Evolutionary conservation across 257 asterid genomes (phyloP), one percentile per base, ranked within the genome.

Genomic region (Salvia splendens): DNA sequence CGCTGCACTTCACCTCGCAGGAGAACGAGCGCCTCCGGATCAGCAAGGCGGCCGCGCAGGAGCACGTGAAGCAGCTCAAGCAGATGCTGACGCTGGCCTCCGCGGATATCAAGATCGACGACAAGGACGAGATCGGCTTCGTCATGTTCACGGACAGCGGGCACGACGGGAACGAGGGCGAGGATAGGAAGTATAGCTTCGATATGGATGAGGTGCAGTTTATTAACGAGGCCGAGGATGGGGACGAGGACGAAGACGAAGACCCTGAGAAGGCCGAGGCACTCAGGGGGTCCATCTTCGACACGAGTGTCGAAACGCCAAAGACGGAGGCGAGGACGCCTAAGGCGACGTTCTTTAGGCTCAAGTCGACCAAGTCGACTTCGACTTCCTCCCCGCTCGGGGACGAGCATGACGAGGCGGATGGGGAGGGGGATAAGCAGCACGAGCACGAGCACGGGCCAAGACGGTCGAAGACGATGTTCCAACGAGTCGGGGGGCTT

Each of bases 11-110:
- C 65, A 85, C 86, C 10, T 59, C 81, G 0, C 70, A 48, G 28
- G 95, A 91, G 46, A 88, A 86, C 59, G 91, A 88, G 69, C 89
- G 93, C 0, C 84, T 86, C 15, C 69, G 87, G 56, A 80, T 86
- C 5, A 79, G 78, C 20, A 95, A 86, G 49, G 87, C 85, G 12
- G 89, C 89, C 0, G 87, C 92, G 0, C 71, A 73, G 0, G 93
- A 87, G 77, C 84, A 82, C 2, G 76, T 79, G 9, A 89, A 87
- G 73, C 88, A 88, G 79, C 74, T 83, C 40, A 90, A 88, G 78
- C 58, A 60, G 15, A 49, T 88, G 77, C 89, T 94, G 2, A 80
- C 97, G 10, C 65, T 72, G 35, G 71, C 84, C 1, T 71, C 89
- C 0, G 71, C 77, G 5, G 87, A 82, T 28, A 43, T 73, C 55